A percentile compares a stretch with the other conserved stretches of the same genome.
Conservation (phyloP, 2,329 filamentous ascomycete genomes). For the Thielaviopsis punctulata region DNA sequence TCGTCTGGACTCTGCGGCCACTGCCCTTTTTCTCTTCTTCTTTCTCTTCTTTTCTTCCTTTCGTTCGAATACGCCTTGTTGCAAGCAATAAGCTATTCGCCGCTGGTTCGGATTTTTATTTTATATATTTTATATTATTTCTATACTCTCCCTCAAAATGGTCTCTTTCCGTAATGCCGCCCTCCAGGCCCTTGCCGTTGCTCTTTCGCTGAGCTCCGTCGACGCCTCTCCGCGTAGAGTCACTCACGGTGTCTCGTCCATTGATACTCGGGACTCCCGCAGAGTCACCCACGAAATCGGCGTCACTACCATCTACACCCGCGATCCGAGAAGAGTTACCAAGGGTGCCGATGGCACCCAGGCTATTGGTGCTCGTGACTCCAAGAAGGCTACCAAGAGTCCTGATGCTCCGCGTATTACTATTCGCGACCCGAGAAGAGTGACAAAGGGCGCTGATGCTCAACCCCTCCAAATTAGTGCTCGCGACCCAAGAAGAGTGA, state of each 20-base stretch:
- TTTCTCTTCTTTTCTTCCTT: constrained; percentile 1
- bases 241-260: background rate
- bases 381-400: background rate
- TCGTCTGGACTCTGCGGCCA: background rate
- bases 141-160: background rate
- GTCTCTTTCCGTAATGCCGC: constrained; percentile 4
- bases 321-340: background rate
- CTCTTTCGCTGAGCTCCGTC: constrained; percentile 2
- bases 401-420: background rate
- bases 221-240: constrained; percentile 9
- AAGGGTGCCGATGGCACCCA: background rate
- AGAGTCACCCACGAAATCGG: background rate
- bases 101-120: constrained; percentile 6
- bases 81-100: constrained; percentile 8
- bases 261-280: constrained; percentile 1
- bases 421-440: background rate
- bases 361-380: background rate
- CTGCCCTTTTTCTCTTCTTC: background rate
- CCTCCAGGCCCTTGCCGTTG: constrained; percentile 11
- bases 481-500: background rate
- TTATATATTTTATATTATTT: background rate
- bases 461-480: background rate
- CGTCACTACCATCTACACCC: background rate
- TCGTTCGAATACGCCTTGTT: constrained; percentile 4
- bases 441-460: background rate